These are phyloP conservation scores for Ogataea naganishii DNA, from an alignment of 805 yeast genomes.

Conservation along the genomic window DNA sequence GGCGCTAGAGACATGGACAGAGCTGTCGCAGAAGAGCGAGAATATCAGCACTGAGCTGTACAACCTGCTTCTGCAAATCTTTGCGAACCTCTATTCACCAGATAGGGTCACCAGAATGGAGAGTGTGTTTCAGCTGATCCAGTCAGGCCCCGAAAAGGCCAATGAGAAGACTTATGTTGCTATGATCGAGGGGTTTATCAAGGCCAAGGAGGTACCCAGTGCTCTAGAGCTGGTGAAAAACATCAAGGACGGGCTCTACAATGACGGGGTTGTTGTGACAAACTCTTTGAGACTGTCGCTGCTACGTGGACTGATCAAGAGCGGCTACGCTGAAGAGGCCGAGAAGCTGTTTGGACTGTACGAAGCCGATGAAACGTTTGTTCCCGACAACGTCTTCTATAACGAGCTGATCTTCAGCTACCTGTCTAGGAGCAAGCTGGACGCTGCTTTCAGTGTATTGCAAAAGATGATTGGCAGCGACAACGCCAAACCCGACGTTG, in stretches of 20 bases:
- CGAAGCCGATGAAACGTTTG: constrained; percentile 24
- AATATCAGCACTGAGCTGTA: constrained; percentile 41
- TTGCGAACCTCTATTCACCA: constrained; percentile 15
- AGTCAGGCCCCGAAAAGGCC: constrained; percentile 26
- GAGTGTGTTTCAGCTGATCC: constrained; percentile 22
- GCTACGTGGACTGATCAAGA: constrained; percentile 33
- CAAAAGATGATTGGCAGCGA: constrained; percentile 29
- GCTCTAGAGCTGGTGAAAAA: constrained; percentile 29
- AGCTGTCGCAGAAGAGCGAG: constrained; percentile 26
- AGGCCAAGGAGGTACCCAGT: constrained; percentile 29
- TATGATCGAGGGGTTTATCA: constrained; percentile 38
- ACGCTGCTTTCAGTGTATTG: constrained; percentile 40
- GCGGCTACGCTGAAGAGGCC: constrained; percentile 34
- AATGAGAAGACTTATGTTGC: constrained; percentile 40
- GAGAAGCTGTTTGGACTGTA: constrained; percentile 17
- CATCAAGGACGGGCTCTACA: constrained; percentile 25
- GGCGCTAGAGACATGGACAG: constrained; percentile 42
- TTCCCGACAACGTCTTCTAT: constrained; percentile 40
- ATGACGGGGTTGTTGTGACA: constrained; percentile 25
- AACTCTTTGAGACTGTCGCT: constrained; percentile 34
- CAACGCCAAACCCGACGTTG: constrained; percentile 44
- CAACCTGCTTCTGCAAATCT: constrained; percentile 43
- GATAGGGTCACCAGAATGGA: constrained; percentile 28
- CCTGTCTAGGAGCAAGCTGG: constrained; percentile 28
- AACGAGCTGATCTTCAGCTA: constrained; percentile 41